Base-by-base conservation (phyloP, 2,329 filamentous ascomycete genomes). In the Rhinocladiella mackenziei region DNA sequence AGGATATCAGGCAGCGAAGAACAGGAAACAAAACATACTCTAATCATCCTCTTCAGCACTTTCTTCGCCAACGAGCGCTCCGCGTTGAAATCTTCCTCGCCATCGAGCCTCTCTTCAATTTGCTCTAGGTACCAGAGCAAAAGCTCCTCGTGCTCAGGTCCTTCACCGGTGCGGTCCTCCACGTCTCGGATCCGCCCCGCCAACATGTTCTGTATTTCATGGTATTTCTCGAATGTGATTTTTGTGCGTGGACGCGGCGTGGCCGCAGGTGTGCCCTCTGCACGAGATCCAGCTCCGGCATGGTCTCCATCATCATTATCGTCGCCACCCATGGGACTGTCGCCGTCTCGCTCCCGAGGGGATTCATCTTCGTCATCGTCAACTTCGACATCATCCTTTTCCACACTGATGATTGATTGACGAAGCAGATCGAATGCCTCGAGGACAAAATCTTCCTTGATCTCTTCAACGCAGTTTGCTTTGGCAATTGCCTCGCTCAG, bases 401-500 rank as follows among this genome's bases (percentile, higher is more conserved):
- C 92, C 18, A 98, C 92, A 1, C 86, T 92, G 59, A 98, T 96
- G 63, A 98, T 98, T 65, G 86, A 92, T 67, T 96, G 89, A 30
- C 89, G 77, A 9, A 98, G 78, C 7, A 98, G 77, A 57, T 92
- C 88, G 65, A 84, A 97, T 0, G 91, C 92, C 67, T 98, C 92
- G 29, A 84, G 77, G 11, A 98, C 92, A 67, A 97, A 94, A 0
- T 79, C 78, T 1, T 85, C 76, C 0, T 81, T 82, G 50, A 98
- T 85, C 53, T 96, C 89, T 58, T 91, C 86, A 10, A 95, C 88
- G 62, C 92, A 98, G 63, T 95, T 97, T 46, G 89, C 88, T 68
- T 97, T 97, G 46, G 92, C 92, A 56, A 98, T 96, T n/a, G 92
- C 92, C 66, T 98, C 92, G 42, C 85, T 91, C 43, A 98, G 72